These are phyloP conservation scores for Dissophora ornata DNA, from an alignment of 192 early-diverging fungal species.

Conservation along the genomic window DNA sequence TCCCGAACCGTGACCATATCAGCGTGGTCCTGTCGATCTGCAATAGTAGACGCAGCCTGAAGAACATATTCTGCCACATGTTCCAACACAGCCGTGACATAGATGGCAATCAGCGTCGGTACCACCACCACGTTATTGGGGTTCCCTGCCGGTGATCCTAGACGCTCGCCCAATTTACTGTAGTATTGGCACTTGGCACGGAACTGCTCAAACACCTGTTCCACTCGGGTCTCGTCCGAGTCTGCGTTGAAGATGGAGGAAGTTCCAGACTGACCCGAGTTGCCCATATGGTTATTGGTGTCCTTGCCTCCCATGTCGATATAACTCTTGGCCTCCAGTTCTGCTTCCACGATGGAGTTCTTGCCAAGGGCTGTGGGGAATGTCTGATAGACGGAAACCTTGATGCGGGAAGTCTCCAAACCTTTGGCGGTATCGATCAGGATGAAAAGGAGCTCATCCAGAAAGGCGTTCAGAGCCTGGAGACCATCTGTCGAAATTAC, in stretches of 20 bases:
- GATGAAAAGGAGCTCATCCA: slow-evolving; percentile 66
- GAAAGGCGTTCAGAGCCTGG: slow-evolving; percentile 63
- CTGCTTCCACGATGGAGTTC: slow-evolving; percentile 69
- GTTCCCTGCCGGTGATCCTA: slow-evolving; percentile 39
- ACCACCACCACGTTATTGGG: slow-evolving; percentile 49
- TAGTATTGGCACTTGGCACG: slow-evolving; percentile 66
- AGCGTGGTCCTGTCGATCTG: slow-evolving; percentile 59
- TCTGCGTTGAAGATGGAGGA: slow-evolving; percentile 46
- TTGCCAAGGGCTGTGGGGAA: slow-evolving; percentile 68
- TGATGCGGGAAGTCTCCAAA: slow-evolving; percentile 62
- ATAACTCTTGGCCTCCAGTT: slow-evolving; percentile 68
- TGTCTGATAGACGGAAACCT: slow-evolving; percentile 56
- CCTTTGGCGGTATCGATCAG: slow-evolving; percentile 60
- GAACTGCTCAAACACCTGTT: slow-evolving; percentile 59
- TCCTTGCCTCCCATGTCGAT: slow-evolving; percentile 62
- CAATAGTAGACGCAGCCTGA: slow-evolving; percentile 58
- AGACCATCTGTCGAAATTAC: slow-evolving; percentile 69
- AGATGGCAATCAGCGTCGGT: slow-evolving; percentile 65
- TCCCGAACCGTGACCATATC: slow-evolving; percentile 67
- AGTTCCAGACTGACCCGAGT: slow-evolving; percentile 33
- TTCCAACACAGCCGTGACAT: slow-evolving; percentile 68
- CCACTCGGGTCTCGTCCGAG: slow-evolving; percentile 47
- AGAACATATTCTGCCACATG: slow-evolving; percentile 70
- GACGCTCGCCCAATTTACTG: slow-evolving; percentile 63
- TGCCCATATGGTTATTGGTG: slow-evolving; percentile 46